phyloP scores from a whole-genome alignment of 1,139 yeast species.

The Ogataea hybrid region DNA sequence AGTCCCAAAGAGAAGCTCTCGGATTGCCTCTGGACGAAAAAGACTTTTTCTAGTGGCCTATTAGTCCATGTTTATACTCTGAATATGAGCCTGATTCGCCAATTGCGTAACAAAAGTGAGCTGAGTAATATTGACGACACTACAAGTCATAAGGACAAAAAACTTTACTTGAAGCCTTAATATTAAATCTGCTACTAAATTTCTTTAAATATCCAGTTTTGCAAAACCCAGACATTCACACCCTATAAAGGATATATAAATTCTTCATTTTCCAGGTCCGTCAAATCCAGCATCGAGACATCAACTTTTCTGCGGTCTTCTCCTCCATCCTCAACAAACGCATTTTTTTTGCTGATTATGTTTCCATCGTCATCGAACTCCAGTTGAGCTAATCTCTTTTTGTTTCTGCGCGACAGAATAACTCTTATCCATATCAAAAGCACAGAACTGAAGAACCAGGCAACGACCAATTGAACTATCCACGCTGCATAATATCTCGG shows the following conservation, averaged over 20 bases:
- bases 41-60: conserved; percentile 3
- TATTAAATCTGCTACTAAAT: too few species aligned
- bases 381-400: not conserved
- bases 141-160: too few species aligned
- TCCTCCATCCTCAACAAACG: conserved; percentile 28
- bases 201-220: too few species aligned
- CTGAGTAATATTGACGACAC: too few species aligned
- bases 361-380: not conserved
- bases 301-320: conserved; percentile 29
- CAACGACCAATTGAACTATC: conserved; percentile 15
- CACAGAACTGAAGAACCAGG: not conserved
- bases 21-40: conserved; percentile 41
- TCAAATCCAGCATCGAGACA: conserved; percentile 33
- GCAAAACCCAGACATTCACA: too few species aligned
- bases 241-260: conserved; percentile 7
- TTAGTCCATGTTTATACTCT: too few species aligned
- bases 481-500: conserved; percentile 33
- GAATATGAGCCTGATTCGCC: too few species aligned
- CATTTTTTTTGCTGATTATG: conserved; percentile 34
- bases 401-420: not conserved
- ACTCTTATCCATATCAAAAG: not conserved
- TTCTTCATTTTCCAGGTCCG: conserved; percentile 6
- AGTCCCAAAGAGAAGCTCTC: conserved; percentile 53
- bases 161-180: too few species aligned
- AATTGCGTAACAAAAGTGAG: too few species aligned